phyloP scores from a whole-genome alignment of 2,329 filamentous ascomycete genomes.

The Aspergillus quadrilineatus region DNA sequence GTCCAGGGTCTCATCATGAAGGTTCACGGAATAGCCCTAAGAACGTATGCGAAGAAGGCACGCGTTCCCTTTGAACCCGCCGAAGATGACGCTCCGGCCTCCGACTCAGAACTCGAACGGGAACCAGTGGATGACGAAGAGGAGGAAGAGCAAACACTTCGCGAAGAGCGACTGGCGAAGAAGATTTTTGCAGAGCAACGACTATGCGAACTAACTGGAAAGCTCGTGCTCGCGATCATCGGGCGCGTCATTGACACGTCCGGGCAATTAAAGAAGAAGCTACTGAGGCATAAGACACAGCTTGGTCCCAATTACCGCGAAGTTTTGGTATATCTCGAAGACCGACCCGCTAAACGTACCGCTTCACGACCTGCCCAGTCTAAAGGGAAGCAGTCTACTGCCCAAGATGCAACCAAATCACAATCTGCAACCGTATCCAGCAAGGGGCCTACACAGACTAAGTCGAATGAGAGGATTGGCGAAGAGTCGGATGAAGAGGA shows the following conservation, averaged over 20 bases:
- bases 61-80: conserved; percentile 45
- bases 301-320: conserved; percentile 85
- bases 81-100: conserved; percentile 72
- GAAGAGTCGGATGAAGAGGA: conserved; percentile 42
- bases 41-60: conserved; percentile 69
- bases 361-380: conserved; percentile 18
- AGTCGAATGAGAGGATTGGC: conserved; percentile 45
- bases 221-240: conserved; percentile 76
- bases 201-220: conserved; percentile 80
- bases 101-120: conserved; percentile 62
- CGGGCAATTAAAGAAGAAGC: conserved; percentile 65
- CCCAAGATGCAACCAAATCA: conserved; percentile 15
- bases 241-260: conserved; percentile 70
- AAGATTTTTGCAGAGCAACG: conserved; percentile 78
- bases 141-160: conserved; percentile 38
- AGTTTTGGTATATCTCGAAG: conserved; percentile 76
- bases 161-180: conserved; percentile 58
- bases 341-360: conserved; percentile 50
- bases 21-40: conserved; percentile 76
- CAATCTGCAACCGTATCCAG: conserved; percentile 15
- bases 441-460: conserved; percentile 25
- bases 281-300: conserved; percentile 75
- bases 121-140: conserved; percentile 48
- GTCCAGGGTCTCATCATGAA: conserved; percentile 67
- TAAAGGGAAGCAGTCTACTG: conserved; percentile 36